A percentile compares a stretch with the other conserved stretches of the same genome.
Evolutionary conservation across 2,329 filamentous ascomycete species (phyloP).

Genomic region (Tolypocladium inflatum): DNA sequence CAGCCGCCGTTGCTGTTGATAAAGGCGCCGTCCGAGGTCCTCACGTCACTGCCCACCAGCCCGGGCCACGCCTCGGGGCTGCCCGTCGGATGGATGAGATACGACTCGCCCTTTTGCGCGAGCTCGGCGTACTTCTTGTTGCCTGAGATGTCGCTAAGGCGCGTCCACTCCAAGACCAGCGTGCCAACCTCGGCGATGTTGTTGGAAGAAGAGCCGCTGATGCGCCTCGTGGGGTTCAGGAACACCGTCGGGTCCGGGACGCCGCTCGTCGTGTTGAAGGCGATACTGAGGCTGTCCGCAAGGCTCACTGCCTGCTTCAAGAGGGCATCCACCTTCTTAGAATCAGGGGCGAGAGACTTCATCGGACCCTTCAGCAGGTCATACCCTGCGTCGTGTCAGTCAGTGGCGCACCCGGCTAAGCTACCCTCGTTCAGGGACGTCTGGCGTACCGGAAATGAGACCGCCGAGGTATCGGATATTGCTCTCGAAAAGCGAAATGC

Average conservation of each 20-base stretch:
- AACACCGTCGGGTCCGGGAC: conserved; percentile 62
- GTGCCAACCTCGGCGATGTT: conserved; percentile 70
- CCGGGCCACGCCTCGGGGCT: conserved; percentile 66
- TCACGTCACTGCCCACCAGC: conserved; percentile 59
- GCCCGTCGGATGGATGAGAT: conserved; percentile 54
- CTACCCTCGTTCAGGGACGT: not conserved
- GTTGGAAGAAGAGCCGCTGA: conserved; percentile 47
- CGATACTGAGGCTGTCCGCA: conserved; percentile 64
- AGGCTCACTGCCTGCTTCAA: conserved; percentile 59
- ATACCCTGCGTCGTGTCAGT: conserved; percentile 35
- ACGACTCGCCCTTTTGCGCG: conserved; percentile 56
- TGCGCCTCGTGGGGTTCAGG: conserved; percentile 41
- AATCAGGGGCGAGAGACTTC: conserved; percentile 32
- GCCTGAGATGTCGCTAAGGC: conserved; percentile 64
- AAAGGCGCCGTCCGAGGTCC: conserved; percentile 57
- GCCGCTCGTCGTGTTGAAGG: conserved; percentile 68
- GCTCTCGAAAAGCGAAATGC: conserved; percentile 77
- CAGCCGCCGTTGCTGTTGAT: conserved; percentile 61
- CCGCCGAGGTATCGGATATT: conserved; percentile 83
- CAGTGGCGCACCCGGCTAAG: not conserved
- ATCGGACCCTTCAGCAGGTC: conserved; percentile 64
- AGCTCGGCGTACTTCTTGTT: conserved; percentile 57
- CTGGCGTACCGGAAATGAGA: conserved; percentile 54
- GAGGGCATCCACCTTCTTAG: conserved; percentile 44
- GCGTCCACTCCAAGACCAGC: conserved; percentile 76